phyloP scores from a whole-genome alignment of 2,329 filamentous ascomycete species.

The Arthrobotrys musiformis region DNA sequence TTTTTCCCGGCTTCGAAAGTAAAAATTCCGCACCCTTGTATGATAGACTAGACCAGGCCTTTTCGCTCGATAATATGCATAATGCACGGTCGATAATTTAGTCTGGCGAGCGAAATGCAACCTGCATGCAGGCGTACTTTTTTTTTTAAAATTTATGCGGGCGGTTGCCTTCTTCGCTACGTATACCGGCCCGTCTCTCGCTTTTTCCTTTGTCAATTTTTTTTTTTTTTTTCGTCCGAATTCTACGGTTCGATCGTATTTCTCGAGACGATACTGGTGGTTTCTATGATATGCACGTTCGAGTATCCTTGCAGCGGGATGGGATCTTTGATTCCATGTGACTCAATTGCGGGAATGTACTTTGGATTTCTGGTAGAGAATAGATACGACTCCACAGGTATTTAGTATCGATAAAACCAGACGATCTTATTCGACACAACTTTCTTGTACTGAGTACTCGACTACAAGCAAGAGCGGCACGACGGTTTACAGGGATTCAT shows the following conservation, averaged over 20 bases:
- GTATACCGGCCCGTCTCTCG: constrained; percentile 1
- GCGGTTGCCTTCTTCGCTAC: neutral
- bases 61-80: constrained; percentile 2
- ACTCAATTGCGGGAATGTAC: constrained; percentile 3
- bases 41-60: neutral
- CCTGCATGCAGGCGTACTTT: neutral
- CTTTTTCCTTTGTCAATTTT: too few relatives aligned
- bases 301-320: constrained; percentile 2
- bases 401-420: neutral
- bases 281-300: constrained; percentile 8
- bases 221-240: neutral
- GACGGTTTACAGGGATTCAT: neutral
- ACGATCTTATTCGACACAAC: neutral
- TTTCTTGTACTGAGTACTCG: neutral
- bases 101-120: neutral
- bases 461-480: neutral
- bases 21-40: neutral
- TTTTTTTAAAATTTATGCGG: neutral
- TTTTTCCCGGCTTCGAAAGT: neutral
- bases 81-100: neutral
- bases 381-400: neutral
- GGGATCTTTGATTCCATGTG: constrained; percentile 3
- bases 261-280: neutral
- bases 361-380: neutral
- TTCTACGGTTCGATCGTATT: neutral